Conservation (phyloP, 1,284 basidiomycete species). For the Pisolithus thermaeus region DNA sequence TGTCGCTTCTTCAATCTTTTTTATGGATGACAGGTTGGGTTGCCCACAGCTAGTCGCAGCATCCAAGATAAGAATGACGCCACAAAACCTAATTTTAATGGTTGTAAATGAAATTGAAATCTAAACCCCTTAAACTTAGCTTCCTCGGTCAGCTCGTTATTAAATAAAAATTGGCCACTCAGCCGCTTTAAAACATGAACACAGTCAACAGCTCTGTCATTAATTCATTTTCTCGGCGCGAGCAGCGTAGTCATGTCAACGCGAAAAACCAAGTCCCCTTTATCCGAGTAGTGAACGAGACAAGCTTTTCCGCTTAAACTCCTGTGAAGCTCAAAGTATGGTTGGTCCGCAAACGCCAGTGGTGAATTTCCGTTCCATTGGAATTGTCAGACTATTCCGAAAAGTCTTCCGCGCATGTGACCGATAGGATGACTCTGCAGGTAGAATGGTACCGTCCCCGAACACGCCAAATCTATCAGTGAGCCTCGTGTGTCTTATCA, state of each 20-base stretch:
- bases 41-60: background rate
- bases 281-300: slow-evolving; percentile 7
- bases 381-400: too few relatives aligned
- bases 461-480: background rate
- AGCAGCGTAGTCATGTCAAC: slow-evolving; percentile 26
- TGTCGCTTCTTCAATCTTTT: background rate
- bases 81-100: slow-evolving; percentile 1
- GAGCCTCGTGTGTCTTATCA: slow-evolving; percentile 29
- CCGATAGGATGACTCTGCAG: too few relatives aligned
- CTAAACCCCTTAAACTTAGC: background rate
- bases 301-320: background rate
- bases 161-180: background rate
- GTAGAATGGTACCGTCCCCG: background rate
- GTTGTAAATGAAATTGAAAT: background rate
- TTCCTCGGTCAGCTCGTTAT: background rate
- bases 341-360: too few relatives aligned
- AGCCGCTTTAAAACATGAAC: background rate
- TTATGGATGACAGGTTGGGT: background rate
- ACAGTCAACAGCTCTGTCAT: background rate
- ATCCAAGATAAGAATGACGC: background rate
- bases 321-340: background rate
- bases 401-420: too few relatives aligned
- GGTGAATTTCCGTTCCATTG: too few relatives aligned
- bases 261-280: background rate
- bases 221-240: background rate